These are phyloP conservation scores for Viridothelium virens DNA, from an alignment of 495 filamentous ascomycete genomes.

Conservation along the genomic window DNA sequence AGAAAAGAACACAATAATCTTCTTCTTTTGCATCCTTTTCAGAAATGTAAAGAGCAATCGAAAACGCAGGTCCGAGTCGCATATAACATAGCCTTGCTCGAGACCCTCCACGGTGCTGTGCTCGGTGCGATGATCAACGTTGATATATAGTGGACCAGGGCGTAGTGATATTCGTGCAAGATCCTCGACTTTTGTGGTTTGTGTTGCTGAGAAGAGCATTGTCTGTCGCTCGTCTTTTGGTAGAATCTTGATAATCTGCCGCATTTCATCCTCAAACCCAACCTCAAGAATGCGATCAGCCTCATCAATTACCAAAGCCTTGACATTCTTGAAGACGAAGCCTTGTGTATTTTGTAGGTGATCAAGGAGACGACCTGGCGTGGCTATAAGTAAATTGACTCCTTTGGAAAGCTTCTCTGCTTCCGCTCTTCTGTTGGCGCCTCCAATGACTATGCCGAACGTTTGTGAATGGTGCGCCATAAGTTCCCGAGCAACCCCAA, in stretches of 20 bases:
- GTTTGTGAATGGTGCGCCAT: conserved; percentile 86
- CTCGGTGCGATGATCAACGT: conserved; percentile 73
- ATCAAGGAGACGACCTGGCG: conserved; percentile 85
- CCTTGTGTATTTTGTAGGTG: conserved; percentile 88
- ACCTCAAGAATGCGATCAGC: conserved; percentile 92
- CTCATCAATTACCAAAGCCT: conserved; percentile 82
- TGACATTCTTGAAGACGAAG: conserved; percentile 90
- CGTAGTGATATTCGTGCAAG: conserved; percentile 86
- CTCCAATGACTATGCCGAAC: conserved; percentile 91
- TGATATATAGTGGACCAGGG: conserved; percentile 90
- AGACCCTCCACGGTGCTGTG: conserved; percentile 83
- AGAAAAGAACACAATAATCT: conserved; percentile 94
- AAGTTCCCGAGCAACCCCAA: conserved; percentile 86
- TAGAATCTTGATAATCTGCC: conserved; percentile 91
- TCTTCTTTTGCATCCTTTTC: conserved; percentile 84
- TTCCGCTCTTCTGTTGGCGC: conserved; percentile 83
- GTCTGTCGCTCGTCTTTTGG: conserved; percentile 86
- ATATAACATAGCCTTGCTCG: conserved; percentile 91
- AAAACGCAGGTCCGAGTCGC: conserved; percentile 89
- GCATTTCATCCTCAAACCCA: conserved; percentile 98
- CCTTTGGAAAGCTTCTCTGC: conserved; percentile 91
- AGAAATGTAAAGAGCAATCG: conserved; percentile 92
- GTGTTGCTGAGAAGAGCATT: conserved; percentile 94
- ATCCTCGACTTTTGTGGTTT: conserved; percentile 98
- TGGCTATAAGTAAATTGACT: conserved; percentile 89